phyloP scores from a whole-genome alignment of 331 rosid species.

The Erythrophleum ivorense region DNA sequence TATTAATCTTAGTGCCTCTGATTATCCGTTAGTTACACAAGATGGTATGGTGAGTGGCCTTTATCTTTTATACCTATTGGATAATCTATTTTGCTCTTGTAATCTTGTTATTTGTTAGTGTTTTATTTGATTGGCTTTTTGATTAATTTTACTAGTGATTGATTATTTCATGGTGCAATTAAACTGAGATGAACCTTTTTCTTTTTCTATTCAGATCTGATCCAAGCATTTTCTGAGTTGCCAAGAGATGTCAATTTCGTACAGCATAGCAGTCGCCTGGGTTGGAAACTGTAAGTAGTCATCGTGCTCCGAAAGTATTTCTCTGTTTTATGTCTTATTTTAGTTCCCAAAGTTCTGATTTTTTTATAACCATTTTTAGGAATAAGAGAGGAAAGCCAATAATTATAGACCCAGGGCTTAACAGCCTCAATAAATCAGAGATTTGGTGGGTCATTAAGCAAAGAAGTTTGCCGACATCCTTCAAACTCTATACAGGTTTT shows the following conservation, averaged over 20 bases:
- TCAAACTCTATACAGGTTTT: constrained; percentile 79
- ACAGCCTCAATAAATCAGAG: constrained; percentile 65
- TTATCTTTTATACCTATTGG: neutral
- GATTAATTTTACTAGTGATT: neutral
- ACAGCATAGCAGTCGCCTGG: constrained; percentile 68
- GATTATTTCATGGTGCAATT: neutral
- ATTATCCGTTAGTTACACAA: constrained; percentile 75
- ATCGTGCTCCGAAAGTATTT: neutral
- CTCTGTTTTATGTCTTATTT: neutral
- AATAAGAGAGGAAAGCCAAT: constrained; percentile 77
- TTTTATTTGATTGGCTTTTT: neutral
- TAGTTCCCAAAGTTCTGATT: neutral
- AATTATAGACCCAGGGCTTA: constrained; percentile 71
- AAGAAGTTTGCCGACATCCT: constrained; percentile 69
- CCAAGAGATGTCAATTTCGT: constrained; percentile 69
- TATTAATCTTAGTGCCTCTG: constrained; percentile 77
- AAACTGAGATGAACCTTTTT: neutral
- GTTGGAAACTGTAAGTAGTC: constrained; percentile 71
- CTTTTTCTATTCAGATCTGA: constrained; percentile 57
- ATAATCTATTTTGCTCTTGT: neutral
- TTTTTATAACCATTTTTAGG: constrained; percentile 39
- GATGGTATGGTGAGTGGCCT: constrained; percentile 83
- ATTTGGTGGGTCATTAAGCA: constrained; percentile 70
- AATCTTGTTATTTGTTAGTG: neutral
- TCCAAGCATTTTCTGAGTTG: constrained; percentile 63